A percentile compares a stretch with the other conserved stretches of the same genome.
These are phyloP conservation scores for Gastrolobium villosum DNA, from an alignment of 306 rosid species.

Conservation along the genomic window DNA sequence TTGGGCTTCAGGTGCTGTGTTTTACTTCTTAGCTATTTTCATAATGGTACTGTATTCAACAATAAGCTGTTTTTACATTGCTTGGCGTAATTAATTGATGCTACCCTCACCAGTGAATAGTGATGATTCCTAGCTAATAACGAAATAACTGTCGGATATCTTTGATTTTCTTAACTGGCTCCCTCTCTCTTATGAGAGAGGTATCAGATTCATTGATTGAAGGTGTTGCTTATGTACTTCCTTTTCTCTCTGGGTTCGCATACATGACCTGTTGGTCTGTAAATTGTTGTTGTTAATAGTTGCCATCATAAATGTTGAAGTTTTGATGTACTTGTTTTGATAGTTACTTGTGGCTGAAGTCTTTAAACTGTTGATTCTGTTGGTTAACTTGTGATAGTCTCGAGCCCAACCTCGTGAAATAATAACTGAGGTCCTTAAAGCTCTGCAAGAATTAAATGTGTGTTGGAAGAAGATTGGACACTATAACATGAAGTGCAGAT, in stretches of 20 bases:
- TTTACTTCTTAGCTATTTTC: constrained; percentile 46
- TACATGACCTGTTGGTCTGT: constrained; percentile 16
- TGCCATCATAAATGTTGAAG: constrained; percentile 12
- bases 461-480: constrained; percentile 94
- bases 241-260: neutral
- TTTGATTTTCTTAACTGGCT: constrained; percentile 40
- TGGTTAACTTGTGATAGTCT: constrained; percentile 62
- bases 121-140: constrained; percentile 25
- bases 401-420: constrained; percentile 93
- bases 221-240: constrained; percentile 12
- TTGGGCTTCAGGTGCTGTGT: constrained; percentile 90
- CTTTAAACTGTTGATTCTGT: constrained; percentile 41
- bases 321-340: constrained; percentile 44
- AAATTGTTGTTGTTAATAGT: constrained; percentile 14
- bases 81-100: constrained; percentile 33
- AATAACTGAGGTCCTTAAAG: constrained; percentile 89
- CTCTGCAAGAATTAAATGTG: constrained; percentile 80
- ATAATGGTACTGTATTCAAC: neutral
- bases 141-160: constrained; percentile 36
- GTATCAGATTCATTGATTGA: constrained; percentile 34
- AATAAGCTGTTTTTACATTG: constrained; percentile 9
- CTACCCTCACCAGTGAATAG: constrained; percentile 34
- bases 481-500: constrained; percentile 94
- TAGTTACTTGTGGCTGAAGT: constrained; percentile 41
- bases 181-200: constrained; percentile 11